Evolutionary conservation across 306 rosid genomes (phyloP).

Genomic region (Citrullus colocynthis): DNA sequence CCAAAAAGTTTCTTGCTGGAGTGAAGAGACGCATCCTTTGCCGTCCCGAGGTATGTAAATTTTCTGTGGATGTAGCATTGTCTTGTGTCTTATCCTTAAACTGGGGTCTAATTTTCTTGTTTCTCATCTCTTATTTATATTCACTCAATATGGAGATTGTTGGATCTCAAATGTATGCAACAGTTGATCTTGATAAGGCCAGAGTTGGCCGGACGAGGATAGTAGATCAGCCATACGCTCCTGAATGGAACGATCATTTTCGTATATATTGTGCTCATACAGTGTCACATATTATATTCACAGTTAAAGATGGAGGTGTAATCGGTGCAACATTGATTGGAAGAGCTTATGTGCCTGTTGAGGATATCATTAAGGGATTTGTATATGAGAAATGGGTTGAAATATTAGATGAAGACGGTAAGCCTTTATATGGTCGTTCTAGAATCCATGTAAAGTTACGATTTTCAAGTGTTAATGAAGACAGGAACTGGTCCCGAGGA

Average conservation of each 20-base stretch:
- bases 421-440: conserved; percentile 31
- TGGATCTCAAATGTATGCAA: conserved; percentile 61
- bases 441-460: conserved; percentile 38
- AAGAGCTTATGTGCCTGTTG: conserved; percentile 49
- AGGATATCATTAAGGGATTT: conserved; percentile 21
- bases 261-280: conserved; percentile 57
- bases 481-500: conserved; percentile 39
- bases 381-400: conserved; percentile 25
- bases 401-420: conserved; percentile 47
- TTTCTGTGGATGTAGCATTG: neutral
- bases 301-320: conserved; percentile 50
- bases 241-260: conserved; percentile 47
- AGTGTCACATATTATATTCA: conserved; percentile 44
- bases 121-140: neutral
- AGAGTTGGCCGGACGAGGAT: conserved; percentile 42
- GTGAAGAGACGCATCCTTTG: conserved; percentile 48
- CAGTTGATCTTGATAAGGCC: conserved; percentile 67
- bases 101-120: neutral
- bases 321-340: conserved; percentile 73
- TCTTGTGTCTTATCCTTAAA: neutral
- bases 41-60: conserved; percentile 46
- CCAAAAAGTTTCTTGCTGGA: conserved; percentile 35
- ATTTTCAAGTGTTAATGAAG: conserved; percentile 14
- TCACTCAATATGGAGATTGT: conserved; percentile 31
- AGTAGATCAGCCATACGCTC: conserved; percentile 20